Evolutionary conservation across 2,329 filamentous ascomycete species (phyloP).

Genomic region (Trichoderma breve): DNA sequence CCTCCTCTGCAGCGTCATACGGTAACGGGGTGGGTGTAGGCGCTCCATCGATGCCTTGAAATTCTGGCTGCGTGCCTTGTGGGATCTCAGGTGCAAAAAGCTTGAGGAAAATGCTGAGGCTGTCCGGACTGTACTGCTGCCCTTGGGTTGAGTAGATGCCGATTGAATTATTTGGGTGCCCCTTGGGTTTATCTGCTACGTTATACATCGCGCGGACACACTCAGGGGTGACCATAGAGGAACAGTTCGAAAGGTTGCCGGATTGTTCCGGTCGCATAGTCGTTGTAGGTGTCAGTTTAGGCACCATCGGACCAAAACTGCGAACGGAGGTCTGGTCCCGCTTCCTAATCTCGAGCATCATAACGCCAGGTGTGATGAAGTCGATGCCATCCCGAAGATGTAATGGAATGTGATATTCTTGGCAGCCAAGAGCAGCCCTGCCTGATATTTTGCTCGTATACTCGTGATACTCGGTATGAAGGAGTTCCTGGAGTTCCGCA

Average conservation of each 20-base stretch:
- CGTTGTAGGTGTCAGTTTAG: background rate
- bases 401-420: constrained; percentile 40
- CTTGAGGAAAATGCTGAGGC: constrained; percentile 47
- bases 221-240: constrained; percentile 51
- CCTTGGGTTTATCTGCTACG: constrained; percentile 23
- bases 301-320: background rate
- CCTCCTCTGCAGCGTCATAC: constrained; percentile 37
- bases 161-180: constrained; percentile 41
- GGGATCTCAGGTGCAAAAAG: constrained; percentile 32
- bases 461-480: constrained; percentile 52
- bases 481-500: constrained; percentile 46
- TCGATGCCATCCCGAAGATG: constrained; percentile 39
- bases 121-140: constrained; percentile 49
- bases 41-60: constrained; percentile 20
- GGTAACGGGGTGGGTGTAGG: constrained; percentile 11
- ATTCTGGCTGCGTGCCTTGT: constrained; percentile 14
- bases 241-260: background rate
- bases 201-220: constrained; percentile 50
- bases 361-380: constrained; percentile 39
- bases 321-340: background rate
- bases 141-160: constrained; percentile 49
- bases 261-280: background rate
- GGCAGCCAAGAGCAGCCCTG: constrained; percentile 32
- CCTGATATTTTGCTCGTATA: constrained; percentile 27
- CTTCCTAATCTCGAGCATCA: background rate